Evolutionary conservation across 768 basidiomycete genomes (phyloP).

Genomic region (Russula griseocarnosa): DNA sequence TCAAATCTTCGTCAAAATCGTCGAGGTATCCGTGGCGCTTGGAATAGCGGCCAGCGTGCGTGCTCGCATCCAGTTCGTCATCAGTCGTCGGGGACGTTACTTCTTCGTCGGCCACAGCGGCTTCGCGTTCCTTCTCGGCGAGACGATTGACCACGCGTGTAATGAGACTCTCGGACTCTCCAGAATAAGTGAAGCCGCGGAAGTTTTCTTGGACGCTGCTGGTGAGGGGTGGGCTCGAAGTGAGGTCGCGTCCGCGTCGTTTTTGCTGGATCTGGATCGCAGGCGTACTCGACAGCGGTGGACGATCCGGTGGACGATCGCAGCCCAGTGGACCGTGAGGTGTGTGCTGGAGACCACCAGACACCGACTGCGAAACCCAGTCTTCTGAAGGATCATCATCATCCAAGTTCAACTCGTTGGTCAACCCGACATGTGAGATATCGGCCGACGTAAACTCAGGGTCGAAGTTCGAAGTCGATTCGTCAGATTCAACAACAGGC

Average conservation of each 20-base stretch:
- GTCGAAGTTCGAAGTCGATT: slow-evolving; percentile 97
- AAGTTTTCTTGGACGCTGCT: slow-evolving; percentile 96
- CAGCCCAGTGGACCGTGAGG: slow-evolving; percentile 74
- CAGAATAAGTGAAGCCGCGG: slow-evolving; percentile 86
- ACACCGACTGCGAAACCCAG: slow-evolving; percentile 46
- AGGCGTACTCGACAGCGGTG: slow-evolving; percentile 22
- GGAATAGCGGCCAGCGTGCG: slow-evolving; percentile 68
- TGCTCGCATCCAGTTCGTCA: slow-evolving; percentile 68
- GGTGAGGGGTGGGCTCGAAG: slow-evolving; percentile 58
- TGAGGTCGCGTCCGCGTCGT: slow-evolving; percentile 39
- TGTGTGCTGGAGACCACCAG: slow-evolving; percentile 45
- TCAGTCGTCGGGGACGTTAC: slow-evolving; percentile 54
- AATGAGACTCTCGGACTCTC: slow-evolving; percentile 57
- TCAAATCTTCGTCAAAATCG: slow-evolving; percentile 37
- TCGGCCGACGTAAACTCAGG: slow-evolving; percentile 96
- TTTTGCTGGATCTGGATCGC: slow-evolving; percentile 24
- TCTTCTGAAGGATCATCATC: slow-evolving; percentile 66
- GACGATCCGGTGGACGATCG: slow-evolving; percentile 34
- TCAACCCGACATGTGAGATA: slow-evolving; percentile 62
- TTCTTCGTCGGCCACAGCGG: slow-evolving; percentile 36
- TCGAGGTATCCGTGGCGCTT: slow-evolving; percentile 44
- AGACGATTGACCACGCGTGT: slow-evolving; percentile 43
- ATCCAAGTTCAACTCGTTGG: slow-evolving; percentile 41
- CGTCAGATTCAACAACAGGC: slow-evolving; percentile 95
- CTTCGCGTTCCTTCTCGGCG: slow-evolving; percentile 33